A percentile compares a stretch with the other conserved stretches of the same genome.
These are phyloP conservation scores for Allomyces arbusculus DNA, from an alignment of 192 early-diverging fungal species.

Conservation along the genomic window DNA sequence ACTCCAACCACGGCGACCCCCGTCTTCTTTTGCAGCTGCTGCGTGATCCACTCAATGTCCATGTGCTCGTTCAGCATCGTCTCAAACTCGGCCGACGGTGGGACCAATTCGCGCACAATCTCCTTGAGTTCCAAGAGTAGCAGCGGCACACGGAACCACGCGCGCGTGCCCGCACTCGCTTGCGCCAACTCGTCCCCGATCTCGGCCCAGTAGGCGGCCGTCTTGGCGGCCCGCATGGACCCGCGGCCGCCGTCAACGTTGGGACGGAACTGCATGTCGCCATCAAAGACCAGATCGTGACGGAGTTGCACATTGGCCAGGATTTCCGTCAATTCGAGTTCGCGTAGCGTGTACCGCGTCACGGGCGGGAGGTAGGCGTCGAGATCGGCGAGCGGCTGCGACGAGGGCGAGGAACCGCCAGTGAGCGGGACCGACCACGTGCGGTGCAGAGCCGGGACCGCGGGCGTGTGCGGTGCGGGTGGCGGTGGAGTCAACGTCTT, in stretches of 20 bases:
- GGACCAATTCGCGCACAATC: slow-evolving; percentile 37
- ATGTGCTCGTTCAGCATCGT: slow-evolving; percentile 19
- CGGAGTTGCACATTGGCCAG: slow-evolving; percentile 65
- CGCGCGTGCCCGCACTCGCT: background rate
- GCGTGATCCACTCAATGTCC: slow-evolving; percentile 31
- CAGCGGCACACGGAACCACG: slow-evolving; percentile 29
- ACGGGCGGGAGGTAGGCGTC: slow-evolving; percentile 39
- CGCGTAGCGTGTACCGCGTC: slow-evolving; percentile 67
- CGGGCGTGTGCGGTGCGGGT: too few relatives aligned
- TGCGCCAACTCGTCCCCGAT: slow-evolving; percentile 32
- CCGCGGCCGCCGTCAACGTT: slow-evolving; percentile 56
- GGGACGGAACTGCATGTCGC: slow-evolving; percentile 72
- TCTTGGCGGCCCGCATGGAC: slow-evolving; percentile 33
- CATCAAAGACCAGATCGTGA: slow-evolving; percentile 78
- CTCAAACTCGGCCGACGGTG: slow-evolving; percentile 17
- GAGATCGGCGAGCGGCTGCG: background rate
- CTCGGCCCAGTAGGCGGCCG: slow-evolving; percentile 48
- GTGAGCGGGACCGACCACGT: too few relatives aligned
- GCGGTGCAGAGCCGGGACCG: too few relatives aligned
- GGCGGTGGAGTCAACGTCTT: too few relatives aligned
- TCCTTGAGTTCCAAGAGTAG: slow-evolving; percentile 54
- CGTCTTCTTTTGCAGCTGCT: slow-evolving; percentile 39
- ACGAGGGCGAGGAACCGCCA: too few relatives aligned
- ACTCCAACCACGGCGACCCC: slow-evolving; percentile 36
- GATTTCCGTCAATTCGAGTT: slow-evolving; percentile 63